Evolutionary conservation across 2,329 filamentous ascomycete species (phyloP), one percentile per base, ranked within the genome.

Genomic region (Kalaharituber pfeilii): DNA sequence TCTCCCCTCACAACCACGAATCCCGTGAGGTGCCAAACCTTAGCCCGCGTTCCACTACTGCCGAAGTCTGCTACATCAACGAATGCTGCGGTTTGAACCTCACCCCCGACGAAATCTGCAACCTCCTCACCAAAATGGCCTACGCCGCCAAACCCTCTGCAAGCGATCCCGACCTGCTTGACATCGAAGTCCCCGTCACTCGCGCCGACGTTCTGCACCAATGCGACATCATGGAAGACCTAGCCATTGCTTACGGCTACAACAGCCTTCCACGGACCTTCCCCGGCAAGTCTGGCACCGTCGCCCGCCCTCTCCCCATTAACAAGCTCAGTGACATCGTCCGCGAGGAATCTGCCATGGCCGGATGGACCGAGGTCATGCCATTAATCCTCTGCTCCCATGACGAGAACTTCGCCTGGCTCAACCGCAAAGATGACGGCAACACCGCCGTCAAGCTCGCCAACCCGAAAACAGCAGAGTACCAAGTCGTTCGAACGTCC

Each of bases 161-260:
- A 53, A 76, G 77, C 58, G 75, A 82, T 57, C 69, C 77, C 53
- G 81, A 85, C 66, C 71, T 91, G 50, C 74, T 94, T 57, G 82
- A 93, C 64, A 81, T 96, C 26, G 76, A 81, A 30, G 78, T 96
- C 24, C 91, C 91, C 7, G 79, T 88, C 28, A 96, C 88, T 49
- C 80, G 91, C 59, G 89, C 91, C 49, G 91, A 98, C 68, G 82
- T 98, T 42, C 80, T 98, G 28, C 91, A 98, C 69, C 84, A 95
- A 66, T 93, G 87, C 64, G 91, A 98, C 67, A 85, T 98, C 62
- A 98, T 98, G 89, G 91, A 98, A 71, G 93, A 98, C 67, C 81
- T 93, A 20, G 91, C 87, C 39, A 91, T 98, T 60, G 87, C 86
- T 52, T 95, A 96, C 68, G 91, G 93, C 61, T 98, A 94, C 77